phyloP scores from a whole-genome alignment of 1,139 yeast species.

The Pneumocystis canis region DNA sequence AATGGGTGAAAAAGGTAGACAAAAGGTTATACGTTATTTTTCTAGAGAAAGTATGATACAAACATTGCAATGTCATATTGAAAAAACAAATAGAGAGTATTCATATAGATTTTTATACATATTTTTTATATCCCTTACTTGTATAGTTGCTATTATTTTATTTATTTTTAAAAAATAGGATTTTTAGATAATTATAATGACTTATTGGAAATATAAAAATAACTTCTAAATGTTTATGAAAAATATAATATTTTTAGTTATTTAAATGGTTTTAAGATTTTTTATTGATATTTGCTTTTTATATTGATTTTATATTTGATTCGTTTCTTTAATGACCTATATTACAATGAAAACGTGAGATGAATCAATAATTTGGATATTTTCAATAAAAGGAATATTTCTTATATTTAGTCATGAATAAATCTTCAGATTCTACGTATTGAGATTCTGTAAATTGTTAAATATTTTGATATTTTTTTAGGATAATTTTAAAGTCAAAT shows the following conservation, averaged over 20 bases:
- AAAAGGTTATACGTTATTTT: slow-evolving; percentile 39
- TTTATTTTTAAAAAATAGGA: neutral
- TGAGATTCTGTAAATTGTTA: neutral
- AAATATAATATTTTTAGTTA: no score
- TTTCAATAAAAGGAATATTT: neutral
- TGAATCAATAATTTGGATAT: no score
- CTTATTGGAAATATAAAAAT: neutral
- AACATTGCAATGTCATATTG: slow-evolving; percentile 28
- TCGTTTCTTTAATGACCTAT: no score
- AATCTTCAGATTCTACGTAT: neutral
- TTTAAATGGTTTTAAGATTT: no score
- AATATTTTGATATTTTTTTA: neutral
- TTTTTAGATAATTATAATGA: neutral
- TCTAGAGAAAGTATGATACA: slow-evolving; percentile 50
- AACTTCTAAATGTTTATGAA: neutral
- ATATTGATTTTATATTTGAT: no score
- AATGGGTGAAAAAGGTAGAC: slow-evolving; percentile 39
- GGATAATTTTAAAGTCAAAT: neutral
- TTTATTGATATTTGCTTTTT: no score
- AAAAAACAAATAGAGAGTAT: neutral
- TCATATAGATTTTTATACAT: neutral
- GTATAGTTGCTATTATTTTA: neutral
- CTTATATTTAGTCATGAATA: neutral
- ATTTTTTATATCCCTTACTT: neutral
- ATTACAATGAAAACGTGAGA: no score